Conservation (phyloP, 805 yeast genomes). For the Scheffersomyces stipitis region DNA sequence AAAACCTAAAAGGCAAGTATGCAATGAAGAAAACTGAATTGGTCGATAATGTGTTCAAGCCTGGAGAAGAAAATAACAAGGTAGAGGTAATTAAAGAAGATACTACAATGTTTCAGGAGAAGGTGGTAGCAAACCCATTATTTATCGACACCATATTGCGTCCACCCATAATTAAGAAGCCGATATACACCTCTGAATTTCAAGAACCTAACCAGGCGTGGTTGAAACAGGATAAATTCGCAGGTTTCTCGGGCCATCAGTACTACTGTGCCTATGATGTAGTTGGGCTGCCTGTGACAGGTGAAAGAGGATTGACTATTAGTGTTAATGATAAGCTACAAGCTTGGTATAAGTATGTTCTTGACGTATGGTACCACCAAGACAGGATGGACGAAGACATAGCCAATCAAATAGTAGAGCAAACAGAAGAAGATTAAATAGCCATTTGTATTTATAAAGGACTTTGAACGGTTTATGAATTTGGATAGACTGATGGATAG, state of each 20-base stretch:
- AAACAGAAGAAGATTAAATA: too few relatives aligned
- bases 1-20: slow-evolving; percentile 15
- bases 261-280: slow-evolving; percentile 37
- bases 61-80: slow-evolving; percentile 1
- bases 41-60: slow-evolving; percentile 2
- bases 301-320: slow-evolving; percentile 17
- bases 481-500: too few relatives aligned
- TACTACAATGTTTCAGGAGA: slow-evolving; percentile 4
- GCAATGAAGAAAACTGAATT: slow-evolving; percentile 3
- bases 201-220: slow-evolving; percentile 30
- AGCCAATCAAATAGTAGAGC: too few relatives aligned
- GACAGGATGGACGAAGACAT: too few relatives aligned
- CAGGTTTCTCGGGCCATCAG: slow-evolving; percentile 14
- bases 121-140: slow-evolving; percentile 21
- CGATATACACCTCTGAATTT: slow-evolving; percentile 12
- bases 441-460: too few relatives aligned
- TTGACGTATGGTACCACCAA: slow-evolving; percentile 25
- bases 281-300: slow-evolving; percentile 23
- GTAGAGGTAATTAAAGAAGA: slow-evolving; percentile 2
- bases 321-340: slow-evolving; percentile 12
- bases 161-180: slow-evolving; percentile 22
- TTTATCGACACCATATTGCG: slow-evolving; percentile 20
- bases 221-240: slow-evolving; percentile 17
- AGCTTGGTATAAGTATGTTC: slow-evolving; percentile 14
- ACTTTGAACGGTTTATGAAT: too few relatives aligned